Evolutionary conservation across 2,329 filamentous ascomycete genomes (phyloP).

Genomic region (Monosporascus cannonballus): DNA sequence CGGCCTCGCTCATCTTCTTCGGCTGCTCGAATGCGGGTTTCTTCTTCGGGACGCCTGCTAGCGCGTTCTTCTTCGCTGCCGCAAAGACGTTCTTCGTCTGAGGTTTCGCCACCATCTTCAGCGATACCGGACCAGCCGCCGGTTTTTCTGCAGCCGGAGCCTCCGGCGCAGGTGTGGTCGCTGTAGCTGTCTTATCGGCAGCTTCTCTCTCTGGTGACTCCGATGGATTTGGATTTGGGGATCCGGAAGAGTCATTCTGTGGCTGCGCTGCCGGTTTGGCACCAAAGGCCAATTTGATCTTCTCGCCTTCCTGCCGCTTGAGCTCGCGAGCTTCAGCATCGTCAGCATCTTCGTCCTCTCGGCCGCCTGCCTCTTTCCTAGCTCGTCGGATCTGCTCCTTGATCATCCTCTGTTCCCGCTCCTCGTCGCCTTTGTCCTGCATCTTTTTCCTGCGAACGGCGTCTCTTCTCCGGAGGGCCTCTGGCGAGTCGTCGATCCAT

Average conservation of each 20-base stretch:
- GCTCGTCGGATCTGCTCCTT: conserved; percentile 78
- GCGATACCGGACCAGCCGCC: conserved; percentile 41
- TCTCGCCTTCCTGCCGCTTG: conserved; percentile 65
- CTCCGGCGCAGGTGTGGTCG: conserved; percentile 1
- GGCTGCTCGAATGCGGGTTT: conserved; percentile 49
- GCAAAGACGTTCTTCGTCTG: conserved; percentile 75
- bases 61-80: conserved; percentile 61
- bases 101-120: conserved; percentile 60
- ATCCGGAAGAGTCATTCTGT: conserved; percentile 7
- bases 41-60: conserved; percentile 58
- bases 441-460: conserved; percentile 77
- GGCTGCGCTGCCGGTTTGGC: conserved; percentile 27
- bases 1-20: conserved; percentile 83
- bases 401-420: conserved; percentile 77
- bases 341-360: conserved; percentile 33
- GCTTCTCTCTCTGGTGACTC: conserved; percentile 8
- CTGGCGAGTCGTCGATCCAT: conserved; percentile 89
- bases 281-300: conserved; percentile 66
- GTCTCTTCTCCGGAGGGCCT: conserved; percentile 74
- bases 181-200: conserved; percentile 11
- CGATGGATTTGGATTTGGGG: conserved; percentile 13
- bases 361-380: conserved; percentile 43
- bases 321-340: conserved; percentile 39
- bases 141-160: conserved; percentile 24
- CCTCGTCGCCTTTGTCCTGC: conserved; percentile 85